Conservation (phyloP, 495 filamentous ascomycete species). For the Lineolata rhizophorae region DNA sequence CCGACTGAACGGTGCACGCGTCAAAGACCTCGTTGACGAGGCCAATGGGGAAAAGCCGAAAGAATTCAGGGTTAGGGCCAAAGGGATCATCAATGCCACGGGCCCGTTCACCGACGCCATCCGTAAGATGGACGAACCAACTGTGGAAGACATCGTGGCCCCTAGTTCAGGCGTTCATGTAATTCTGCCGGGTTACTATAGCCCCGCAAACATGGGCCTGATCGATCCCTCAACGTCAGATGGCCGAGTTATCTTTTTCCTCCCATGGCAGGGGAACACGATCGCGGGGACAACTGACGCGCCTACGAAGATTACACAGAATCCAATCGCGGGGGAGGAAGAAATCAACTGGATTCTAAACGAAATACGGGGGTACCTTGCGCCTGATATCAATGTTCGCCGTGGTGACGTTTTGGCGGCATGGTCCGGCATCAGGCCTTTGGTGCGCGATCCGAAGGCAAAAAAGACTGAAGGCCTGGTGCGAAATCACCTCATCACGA, state of each 20-base stretch:
- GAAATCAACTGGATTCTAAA: slow-evolving; percentile 94
- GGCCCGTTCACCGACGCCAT: slow-evolving; percentile 90
- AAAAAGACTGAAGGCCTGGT: slow-evolving; percentile 89
- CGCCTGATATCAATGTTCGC: slow-evolving; percentile 82
- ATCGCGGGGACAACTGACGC: slow-evolving; percentile 95
- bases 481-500: slow-evolving; percentile 80
- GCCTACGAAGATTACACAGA: slow-evolving; percentile 54
- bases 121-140: slow-evolving; percentile 66
- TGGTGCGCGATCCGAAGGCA: slow-evolving; percentile 86
- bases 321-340: slow-evolving; percentile 73
- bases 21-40: slow-evolving; percentile 52
- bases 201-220: slow-evolving; percentile 83
- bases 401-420: slow-evolving; percentile 88
- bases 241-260: slow-evolving; percentile 95
- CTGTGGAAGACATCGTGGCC: slow-evolving; percentile 67
- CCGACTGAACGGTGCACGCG: slow-evolving; percentile 53
- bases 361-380: slow-evolving; percentile 74
- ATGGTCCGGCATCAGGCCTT: slow-evolving; percentile 84
- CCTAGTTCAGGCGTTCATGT: slow-evolving; percentile 89
- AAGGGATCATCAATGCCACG: slow-evolving; percentile 86
- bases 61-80: slow-evolving; percentile 60
- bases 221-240: slow-evolving; percentile 92
- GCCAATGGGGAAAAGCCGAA: slow-evolving; percentile 28
- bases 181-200: slow-evolving; percentile 89
- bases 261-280: slow-evolving; percentile 98